Evolutionary conservation across 1,139 yeast genomes (phyloP).

Genomic region (Taphrina confusa): DNA sequence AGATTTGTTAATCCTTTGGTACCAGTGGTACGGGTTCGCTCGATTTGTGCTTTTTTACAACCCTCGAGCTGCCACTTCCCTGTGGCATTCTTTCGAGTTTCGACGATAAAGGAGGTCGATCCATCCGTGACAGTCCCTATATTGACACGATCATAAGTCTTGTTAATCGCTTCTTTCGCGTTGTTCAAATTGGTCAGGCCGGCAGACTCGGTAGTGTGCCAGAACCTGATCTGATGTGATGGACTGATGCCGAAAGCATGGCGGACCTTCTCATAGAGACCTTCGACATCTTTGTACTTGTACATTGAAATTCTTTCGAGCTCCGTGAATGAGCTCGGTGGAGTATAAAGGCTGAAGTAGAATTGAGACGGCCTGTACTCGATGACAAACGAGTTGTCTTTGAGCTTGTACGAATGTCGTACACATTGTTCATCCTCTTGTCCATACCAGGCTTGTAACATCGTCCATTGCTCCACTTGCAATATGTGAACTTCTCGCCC

Average conservation of each 20-base stretch:
- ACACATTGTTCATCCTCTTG: constrained; percentile 13
- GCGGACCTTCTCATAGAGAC: constrained; percentile 26
- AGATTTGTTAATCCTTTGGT: constrained; percentile 67
- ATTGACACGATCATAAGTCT: constrained; percentile 20
- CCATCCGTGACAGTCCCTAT: constrained; percentile 31
- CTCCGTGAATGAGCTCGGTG: constrained; percentile 31
- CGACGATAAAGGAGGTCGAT: constrained; percentile 23
- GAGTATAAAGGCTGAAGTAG: constrained; percentile 29
- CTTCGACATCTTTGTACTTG: constrained; percentile 30
- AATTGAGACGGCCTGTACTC: constrained; percentile 22
- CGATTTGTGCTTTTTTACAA: constrained; percentile 20
- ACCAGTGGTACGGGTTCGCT: constrained; percentile 19
- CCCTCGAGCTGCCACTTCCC: constrained; percentile 29
- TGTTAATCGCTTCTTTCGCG: constrained; percentile 20
- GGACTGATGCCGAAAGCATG: constrained; percentile 17
- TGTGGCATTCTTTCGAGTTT: constrained; percentile 11
- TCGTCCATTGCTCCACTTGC: constrained; percentile 19
- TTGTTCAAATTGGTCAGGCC: constrained; percentile 26
- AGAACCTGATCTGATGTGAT: constrained; percentile 17
- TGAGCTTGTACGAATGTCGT: constrained; percentile 16
- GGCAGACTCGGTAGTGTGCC: constrained; percentile 27
- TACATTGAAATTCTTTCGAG: constrained; percentile 17
- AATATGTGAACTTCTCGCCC: constrained; percentile 11
- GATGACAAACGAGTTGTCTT: constrained; percentile 5
- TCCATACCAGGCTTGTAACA: constrained; percentile 28